Percentiles rank a stretch among this genome's conserved stretches.
Conservation (phyloP, 371 early-diverging fungal genomes). For the Circinella umbellata region DNA sequence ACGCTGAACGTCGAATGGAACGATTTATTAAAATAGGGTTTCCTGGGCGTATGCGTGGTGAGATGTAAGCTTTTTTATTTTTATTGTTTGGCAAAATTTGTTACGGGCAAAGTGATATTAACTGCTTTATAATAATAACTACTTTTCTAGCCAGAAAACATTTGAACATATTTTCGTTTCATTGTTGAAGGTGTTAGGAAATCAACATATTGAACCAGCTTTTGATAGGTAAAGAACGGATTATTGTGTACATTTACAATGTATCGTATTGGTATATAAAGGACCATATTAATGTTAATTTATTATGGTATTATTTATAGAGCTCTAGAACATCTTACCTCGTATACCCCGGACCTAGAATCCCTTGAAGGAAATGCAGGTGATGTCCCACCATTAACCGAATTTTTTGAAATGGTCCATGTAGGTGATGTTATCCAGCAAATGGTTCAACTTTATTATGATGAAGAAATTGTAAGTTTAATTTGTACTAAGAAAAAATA, state of each 20-base stretch:
- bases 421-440: conserved; percentile 87
- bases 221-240: conserved; percentile 57
- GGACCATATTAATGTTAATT: no score
- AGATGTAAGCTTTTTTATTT: conserved; percentile 25
- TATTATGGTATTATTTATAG: conserved; percentile 24
- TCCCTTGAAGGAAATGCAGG: conserved; percentile 25
- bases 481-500: background rate
- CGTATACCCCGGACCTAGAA: conserved; percentile 52
- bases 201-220: conserved; percentile 71
- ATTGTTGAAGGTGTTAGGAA: conserved; percentile 63
- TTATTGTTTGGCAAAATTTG: no score
- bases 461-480: conserved; percentile 61
- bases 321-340: conserved; percentile 62
- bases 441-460: conserved; percentile 87
- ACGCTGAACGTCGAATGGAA: conserved; percentile 69
- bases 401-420: conserved; percentile 89
- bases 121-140: background rate
- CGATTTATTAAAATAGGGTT: conserved; percentile 31
- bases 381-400: conserved; percentile 61
- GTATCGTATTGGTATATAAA: no score
- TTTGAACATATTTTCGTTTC: conserved; percentile 68
- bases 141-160: conserved; percentile 42
- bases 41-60: conserved; percentile 31
- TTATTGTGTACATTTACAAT: no score
- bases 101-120: background rate